Percentiles rank a stretch among this genome's conserved stretches.
Evolutionary conservation across 345 rosid species (phyloP).

Genomic region (Salix dunnii): DNA sequence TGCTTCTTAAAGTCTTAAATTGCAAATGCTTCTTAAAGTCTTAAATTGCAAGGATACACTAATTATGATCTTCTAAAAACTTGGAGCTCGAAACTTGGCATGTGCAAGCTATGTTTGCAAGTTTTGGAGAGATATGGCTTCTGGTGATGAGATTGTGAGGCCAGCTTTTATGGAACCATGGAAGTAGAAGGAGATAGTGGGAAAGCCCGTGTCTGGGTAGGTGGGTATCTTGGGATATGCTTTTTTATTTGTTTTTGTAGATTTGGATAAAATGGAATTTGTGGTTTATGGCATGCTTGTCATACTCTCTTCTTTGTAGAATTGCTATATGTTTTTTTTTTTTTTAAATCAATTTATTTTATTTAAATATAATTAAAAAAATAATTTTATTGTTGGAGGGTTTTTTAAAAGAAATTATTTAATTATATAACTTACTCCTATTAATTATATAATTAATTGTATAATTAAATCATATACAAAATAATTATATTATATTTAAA

Average conservation of each 20-base stretch:
- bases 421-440: no score
- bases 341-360: no score
- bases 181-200: conserved; percentile 60
- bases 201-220: conserved; percentile 43
- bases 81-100: conserved; percentile 58
- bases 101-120: conserved; percentile 81
- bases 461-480: no score
- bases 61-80: conserved; percentile 54
- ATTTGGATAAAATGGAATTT: not conserved
- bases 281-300: not conserved
- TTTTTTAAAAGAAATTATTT: no score
- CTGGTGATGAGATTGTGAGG: conserved; percentile 43
- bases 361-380: no score
- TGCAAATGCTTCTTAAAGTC: conserved; percentile 37
- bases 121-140: conserved; percentile 56
- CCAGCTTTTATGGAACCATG: conserved; percentile 59
- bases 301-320: not conserved
- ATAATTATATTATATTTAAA: no score
- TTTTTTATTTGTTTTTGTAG: not conserved
- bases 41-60: conserved; percentile 62
- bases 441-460: no score
- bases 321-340: no score
- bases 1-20: no score
- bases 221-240: not conserved
- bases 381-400: no score